phyloP scores from a whole-genome alignment of 805 yeast species.

The Myxozyma monticola region DNA sequence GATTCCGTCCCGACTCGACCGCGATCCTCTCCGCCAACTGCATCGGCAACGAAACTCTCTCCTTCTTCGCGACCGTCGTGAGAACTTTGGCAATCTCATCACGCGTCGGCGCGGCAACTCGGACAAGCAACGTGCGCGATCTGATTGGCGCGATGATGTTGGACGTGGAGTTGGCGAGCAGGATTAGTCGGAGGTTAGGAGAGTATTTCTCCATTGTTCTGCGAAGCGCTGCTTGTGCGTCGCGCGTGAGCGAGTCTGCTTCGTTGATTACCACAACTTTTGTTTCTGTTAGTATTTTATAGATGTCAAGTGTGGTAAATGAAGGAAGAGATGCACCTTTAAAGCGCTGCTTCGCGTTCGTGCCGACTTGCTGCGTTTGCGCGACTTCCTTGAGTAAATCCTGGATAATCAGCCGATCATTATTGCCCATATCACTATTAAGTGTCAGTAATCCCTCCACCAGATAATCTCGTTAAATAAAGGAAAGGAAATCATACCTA shows the following conservation, averaged over 20 bases:
- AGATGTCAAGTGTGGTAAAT: not conserved
- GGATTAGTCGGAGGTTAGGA: constrained; percentile 74
- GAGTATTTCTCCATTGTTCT: constrained; percentile 96
- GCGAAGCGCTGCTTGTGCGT: constrained; percentile 94
- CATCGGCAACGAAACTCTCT: constrained; percentile 46
- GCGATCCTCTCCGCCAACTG: constrained; percentile 55
- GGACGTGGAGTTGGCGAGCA: constrained; percentile 86
- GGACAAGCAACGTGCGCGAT: constrained; percentile 84
- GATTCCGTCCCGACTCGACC: constrained; percentile 60
- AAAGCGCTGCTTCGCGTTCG: constrained; percentile 50
- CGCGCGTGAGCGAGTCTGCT: constrained; percentile 85
- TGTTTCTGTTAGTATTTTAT: not conserved
- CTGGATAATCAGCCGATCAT: constrained; percentile 92
- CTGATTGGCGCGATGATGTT: constrained; percentile 91
- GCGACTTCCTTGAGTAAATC: constrained; percentile 92
- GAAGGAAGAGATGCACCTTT: constrained; percentile 33
- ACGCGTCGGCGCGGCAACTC: constrained; percentile 77
- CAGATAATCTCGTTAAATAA: not conserved
- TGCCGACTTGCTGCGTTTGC: constrained; percentile 92
- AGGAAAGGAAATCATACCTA: not conserved
- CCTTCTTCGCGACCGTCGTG: constrained; percentile 55
- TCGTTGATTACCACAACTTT: constrained; percentile 77
- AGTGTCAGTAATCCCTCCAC: constrained; percentile 31
- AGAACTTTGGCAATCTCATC: constrained; percentile 62
- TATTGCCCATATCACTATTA: constrained; percentile 95